phyloP scores from a whole-genome alignment of 441 rosid genomes.

The Euphorbia schlechtendalii region DNA sequence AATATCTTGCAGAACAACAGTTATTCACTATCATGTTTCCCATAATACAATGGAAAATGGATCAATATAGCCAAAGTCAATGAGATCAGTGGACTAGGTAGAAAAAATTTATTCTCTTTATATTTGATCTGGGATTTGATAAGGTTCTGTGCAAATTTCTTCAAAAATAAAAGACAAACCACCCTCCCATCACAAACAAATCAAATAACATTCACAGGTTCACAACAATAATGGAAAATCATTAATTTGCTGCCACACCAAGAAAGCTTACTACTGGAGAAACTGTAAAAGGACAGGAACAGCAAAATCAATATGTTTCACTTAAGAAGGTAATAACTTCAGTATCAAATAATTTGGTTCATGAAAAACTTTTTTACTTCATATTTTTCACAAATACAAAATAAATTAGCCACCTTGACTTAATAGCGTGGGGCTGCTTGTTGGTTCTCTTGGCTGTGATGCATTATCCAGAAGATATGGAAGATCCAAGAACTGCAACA shows the following conservation, averaged over 20 bases:
- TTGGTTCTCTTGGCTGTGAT: conserved; percentile 36
- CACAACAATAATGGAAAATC: neutral
- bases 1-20: neutral
- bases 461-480: conserved; percentile 66
- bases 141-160: neutral
- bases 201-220: neutral
- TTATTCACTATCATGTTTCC: neutral
- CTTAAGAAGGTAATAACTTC: neutral
- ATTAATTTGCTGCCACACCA: neutral
- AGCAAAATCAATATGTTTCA: neutral
- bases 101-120: neutral
- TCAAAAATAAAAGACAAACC: neutral
- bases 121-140: neutral
- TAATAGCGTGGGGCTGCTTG: conserved; percentile 23
- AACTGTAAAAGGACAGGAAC: neutral
- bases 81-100: neutral
- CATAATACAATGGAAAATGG: neutral
- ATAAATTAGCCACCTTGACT: conserved; percentile 37
- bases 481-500: conserved; percentile 69
- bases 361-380: neutral
- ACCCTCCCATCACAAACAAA: neutral
- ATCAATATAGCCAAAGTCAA: neutral
- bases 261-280: neutral
- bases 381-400: neutral
- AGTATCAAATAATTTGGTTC: neutral